A percentile compares a stretch with the other conserved stretches of the same genome.
phyloP scores from a whole-genome alignment of 129 eudicot genomes.

The Pseudognaphalium luteoalbum region DNA sequence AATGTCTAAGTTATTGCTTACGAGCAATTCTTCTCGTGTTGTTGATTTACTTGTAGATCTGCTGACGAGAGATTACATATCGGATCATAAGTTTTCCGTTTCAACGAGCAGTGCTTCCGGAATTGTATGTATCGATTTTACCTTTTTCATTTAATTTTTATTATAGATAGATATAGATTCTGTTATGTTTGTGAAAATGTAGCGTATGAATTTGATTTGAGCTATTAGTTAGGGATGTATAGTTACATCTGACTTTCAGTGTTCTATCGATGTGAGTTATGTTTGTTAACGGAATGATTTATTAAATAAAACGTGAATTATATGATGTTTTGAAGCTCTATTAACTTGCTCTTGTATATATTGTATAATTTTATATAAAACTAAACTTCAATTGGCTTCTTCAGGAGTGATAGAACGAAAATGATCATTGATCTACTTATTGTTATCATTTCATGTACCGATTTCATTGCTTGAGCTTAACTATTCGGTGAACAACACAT shows the following conservation, averaged over 20 bases:
- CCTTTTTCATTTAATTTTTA: neutral
- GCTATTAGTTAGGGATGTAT: neutral
- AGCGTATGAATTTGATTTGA: neutral
- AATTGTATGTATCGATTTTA: slow-evolving; percentile 50
- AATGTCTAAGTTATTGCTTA: neutral
- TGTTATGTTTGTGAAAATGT: neutral
- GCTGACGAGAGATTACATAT: slow-evolving; percentile 77
- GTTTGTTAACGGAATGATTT: neutral
- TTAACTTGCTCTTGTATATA: neutral
- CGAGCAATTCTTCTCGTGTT: neutral
- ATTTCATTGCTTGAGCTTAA: neutral
- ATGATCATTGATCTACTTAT: neutral
- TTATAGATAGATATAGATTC: neutral
- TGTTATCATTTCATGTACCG: neutral
- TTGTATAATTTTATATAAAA: no score
- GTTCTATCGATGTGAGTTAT: neutral
- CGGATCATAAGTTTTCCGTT: slow-evolving; percentile 88
- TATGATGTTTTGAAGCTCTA: neutral
- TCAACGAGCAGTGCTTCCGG: slow-evolving; percentile 76
- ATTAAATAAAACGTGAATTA: neutral
- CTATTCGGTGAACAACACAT: neutral
- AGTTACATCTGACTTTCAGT: neutral
- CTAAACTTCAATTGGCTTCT: neutral
- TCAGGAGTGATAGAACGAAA: neutral
- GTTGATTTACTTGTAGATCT: slow-evolving; percentile 56